phyloP scores from a whole-genome alignment of 108 stramenopile genomes.

The Fragilaria radians region DNA sequence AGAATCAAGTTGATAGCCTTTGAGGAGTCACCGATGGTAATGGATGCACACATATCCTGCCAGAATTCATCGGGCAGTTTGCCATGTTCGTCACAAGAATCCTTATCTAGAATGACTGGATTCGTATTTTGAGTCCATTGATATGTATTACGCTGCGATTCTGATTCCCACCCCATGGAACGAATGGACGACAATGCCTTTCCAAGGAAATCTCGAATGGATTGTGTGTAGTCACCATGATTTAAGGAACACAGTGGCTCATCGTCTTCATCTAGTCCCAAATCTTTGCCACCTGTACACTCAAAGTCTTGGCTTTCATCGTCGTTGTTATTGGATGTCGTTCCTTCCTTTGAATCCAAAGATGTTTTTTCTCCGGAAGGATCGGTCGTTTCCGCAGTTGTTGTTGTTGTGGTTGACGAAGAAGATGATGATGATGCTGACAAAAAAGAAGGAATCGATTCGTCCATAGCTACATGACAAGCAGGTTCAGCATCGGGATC shows the following conservation, averaged over 20 bases:
- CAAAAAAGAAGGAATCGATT: background rate
- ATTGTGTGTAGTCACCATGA: background rate
- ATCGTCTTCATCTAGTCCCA: constrained; percentile 70
- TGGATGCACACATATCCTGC: constrained; percentile 81
- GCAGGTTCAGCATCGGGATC: constrained; percentile 78
- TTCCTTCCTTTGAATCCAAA: background rate
- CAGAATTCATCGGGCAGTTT: constrained; percentile 72
- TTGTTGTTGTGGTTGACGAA: constrained; percentile 2
- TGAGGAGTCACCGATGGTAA: constrained; percentile 45
- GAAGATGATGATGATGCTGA: background rate
- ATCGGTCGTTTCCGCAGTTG: background rate
- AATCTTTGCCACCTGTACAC: constrained; percentile 33
- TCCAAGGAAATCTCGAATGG: constrained; percentile 11
- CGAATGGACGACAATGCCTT: constrained; percentile 29
- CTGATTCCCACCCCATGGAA: constrained; percentile 35
- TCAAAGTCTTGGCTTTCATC: constrained; percentile 69
- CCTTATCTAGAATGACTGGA: constrained; percentile 46
- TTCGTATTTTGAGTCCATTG: constrained; percentile 64
- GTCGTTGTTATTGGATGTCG: constrained; percentile 7
- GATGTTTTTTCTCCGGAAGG: background rate
- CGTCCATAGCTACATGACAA: constrained; percentile 43
- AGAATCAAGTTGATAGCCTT: constrained; percentile 75
- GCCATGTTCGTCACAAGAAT: constrained; percentile 33
- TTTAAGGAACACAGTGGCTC: constrained; percentile 51
- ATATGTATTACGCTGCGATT: constrained; percentile 64